A percentile compares a stretch with the other conserved stretches of the same genome.
phyloP scores from a whole-genome alignment of 2,329 filamentous ascomycete species.

The Verticillium isaacii region DNA sequence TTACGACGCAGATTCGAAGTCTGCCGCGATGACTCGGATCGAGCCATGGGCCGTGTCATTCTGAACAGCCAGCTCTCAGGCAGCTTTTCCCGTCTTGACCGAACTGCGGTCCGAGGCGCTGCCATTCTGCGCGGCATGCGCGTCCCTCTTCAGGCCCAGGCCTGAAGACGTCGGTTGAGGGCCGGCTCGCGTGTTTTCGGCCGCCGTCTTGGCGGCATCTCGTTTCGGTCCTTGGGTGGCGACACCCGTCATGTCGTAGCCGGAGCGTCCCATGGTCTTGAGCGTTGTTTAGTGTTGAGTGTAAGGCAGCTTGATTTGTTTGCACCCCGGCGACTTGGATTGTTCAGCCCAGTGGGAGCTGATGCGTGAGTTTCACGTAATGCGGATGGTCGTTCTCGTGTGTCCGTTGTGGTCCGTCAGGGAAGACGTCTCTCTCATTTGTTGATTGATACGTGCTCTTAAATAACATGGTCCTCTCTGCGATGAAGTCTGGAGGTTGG shows the following conservation, averaged over 20 bases:
- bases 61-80: background rate
- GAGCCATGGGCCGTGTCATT: no score
- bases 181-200: slow-evolving; percentile 2
- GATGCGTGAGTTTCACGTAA: background rate
- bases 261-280: slow-evolving; percentile 11
- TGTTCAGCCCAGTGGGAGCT: background rate
- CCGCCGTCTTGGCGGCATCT: background rate
- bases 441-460: background rate
- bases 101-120: background rate
- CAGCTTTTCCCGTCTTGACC: background rate
- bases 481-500: background rate
- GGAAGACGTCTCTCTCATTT: background rate
- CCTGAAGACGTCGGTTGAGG: background rate
- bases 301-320: background rate
- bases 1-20: no score
- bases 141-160: background rate
- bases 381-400: background rate
- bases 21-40: no score
- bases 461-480: background rate
- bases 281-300: background rate
- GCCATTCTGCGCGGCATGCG: background rate
- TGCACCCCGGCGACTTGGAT: background rate
- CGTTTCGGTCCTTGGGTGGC: background rate
- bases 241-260: slow-evolving; percentile 8
- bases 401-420: background rate